A percentile compares a stretch with the other conserved stretches of the same genome.
Conservation (phyloP, 148 eudicot genomes). For the Gaultheria prostrata region DNA sequence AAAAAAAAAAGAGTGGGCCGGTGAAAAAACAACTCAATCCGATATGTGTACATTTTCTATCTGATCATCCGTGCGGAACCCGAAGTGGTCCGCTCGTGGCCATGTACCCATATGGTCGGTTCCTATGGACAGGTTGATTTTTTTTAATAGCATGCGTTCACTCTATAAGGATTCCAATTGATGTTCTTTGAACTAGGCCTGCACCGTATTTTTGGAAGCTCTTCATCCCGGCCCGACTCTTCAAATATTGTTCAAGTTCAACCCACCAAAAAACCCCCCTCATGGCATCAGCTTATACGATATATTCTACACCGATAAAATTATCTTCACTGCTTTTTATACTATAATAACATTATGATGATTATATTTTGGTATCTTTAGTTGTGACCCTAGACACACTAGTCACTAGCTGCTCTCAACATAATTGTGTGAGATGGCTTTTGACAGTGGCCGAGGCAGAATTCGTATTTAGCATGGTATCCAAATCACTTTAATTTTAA, state of each 20-base stretch:
- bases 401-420: no score
- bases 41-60: no score
- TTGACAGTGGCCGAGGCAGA: no score
- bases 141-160: conserved; percentile 7
- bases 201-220: neutral
- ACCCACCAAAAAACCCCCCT: neutral
- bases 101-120: no score
- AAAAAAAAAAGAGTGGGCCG: no score
- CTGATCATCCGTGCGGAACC: no score
- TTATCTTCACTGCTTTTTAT: neutral
- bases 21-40: no score
- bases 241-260: neutral
- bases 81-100: no score
- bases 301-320: neutral
- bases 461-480: no score
- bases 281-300: neutral
- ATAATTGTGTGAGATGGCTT: no score
- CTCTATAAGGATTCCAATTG: neutral
- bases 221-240: neutral
- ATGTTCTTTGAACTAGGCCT: conserved; percentile 13
- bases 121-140: no score
- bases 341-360: neutral
- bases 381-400: neutral
- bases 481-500: no score
- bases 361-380: neutral